Base-by-base conservation (phyloP, 2,329 filamentous ascomycete genomes). In the Fusarium neocosmosporiellum region DNA sequence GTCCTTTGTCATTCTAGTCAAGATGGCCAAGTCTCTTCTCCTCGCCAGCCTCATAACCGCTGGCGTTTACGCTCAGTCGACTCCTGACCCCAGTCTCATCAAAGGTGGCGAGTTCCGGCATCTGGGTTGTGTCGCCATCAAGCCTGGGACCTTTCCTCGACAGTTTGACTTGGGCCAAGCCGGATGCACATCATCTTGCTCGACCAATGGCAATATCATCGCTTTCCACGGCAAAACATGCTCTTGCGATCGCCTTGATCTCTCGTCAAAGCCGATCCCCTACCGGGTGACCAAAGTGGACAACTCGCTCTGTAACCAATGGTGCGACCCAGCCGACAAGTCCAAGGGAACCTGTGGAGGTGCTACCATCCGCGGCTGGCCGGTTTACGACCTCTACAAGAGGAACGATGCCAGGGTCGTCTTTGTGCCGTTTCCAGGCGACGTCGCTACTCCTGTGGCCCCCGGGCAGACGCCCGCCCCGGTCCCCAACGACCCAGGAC, bases 381-480 rank as follows among this genome's bases (percentile, higher is more conserved):
- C 69, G 5, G 63, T 72, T 20, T 74, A 74, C 48, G 71, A 74
- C 41, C 59, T 74, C 3, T 74, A 74, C 57, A 74, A 72, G 66
- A 67, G 71, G n/a, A 67, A 61, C 33, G 67, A 74, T 22, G 71
- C 71, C 1, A 63, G 37, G 7, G 63, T 74, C 36, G 27, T 70
- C 31, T 74, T 66, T 27, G 69, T 59, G 16, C 18, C 58, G 4
- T 67, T 72, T 22, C 62, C 71, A 4, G 57, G 33, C 7, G 43
- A 48, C 7, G 63, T 65, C 2, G 54, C 67, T 31, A 74, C 63
- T 16, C 71, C 71, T 22, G 37, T 24, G 24, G 31, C 53, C 7
- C 46, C 69, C 29, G 27, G 37, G 6, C 65, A 68, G 22, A 68
- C 69, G 5, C 57, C 41, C 10, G 43, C 41, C 7, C 66, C 71